Conservation (phyloP, 768 basidiomycete species). For the Mycena polygramma region DNA sequence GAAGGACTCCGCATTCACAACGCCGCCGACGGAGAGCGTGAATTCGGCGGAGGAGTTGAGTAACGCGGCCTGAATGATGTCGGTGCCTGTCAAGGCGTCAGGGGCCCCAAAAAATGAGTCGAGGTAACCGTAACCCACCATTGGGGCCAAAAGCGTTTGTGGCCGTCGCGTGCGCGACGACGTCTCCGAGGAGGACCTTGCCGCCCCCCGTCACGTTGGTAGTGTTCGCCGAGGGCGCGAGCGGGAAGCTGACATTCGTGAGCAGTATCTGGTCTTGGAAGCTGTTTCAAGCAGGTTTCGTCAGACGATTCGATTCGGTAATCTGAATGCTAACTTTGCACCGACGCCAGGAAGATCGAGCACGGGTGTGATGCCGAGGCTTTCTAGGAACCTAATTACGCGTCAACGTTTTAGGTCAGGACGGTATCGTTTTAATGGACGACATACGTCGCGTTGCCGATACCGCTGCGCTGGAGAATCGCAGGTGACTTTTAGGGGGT, state of each 20-base stretch:
- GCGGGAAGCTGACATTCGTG: constrained; percentile 31
- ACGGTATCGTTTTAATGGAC: too few species aligned
- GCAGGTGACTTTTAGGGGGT: constrained; percentile 27
- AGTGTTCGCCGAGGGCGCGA: constrained; percentile 30
- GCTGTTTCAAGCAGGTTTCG: neutral
- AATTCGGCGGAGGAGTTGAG: constrained; percentile 23
- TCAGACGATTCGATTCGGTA: neutral
- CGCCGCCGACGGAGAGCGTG: constrained; percentile 32
- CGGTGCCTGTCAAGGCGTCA: constrained; percentile 1
- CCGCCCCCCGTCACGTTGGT: constrained; percentile 26
- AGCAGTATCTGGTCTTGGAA: constrained; percentile 36
- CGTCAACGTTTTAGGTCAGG: too few species aligned
- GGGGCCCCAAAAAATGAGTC: neutral
- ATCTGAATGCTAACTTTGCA: constrained; percentile 28
- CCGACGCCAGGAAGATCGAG: constrained; percentile 41
- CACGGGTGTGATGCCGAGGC: constrained; percentile 30
- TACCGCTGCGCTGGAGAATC: constrained; percentile 35
- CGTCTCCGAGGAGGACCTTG: constrained; percentile 22
- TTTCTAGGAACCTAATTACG: constrained; percentile 24
- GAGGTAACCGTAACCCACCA: constrained; percentile 15
- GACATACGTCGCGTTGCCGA: constrained; percentile 34
- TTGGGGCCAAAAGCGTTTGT: constrained; percentile 27
- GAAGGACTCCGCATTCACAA: constrained; percentile 27
- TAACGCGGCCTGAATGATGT: constrained; percentile 9
- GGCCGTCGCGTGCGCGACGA: constrained; percentile 32